These are phyloP conservation scores for Castanea mollissima DNA, from an alignment of 306 rosid species.

Conservation along the genomic window DNA sequence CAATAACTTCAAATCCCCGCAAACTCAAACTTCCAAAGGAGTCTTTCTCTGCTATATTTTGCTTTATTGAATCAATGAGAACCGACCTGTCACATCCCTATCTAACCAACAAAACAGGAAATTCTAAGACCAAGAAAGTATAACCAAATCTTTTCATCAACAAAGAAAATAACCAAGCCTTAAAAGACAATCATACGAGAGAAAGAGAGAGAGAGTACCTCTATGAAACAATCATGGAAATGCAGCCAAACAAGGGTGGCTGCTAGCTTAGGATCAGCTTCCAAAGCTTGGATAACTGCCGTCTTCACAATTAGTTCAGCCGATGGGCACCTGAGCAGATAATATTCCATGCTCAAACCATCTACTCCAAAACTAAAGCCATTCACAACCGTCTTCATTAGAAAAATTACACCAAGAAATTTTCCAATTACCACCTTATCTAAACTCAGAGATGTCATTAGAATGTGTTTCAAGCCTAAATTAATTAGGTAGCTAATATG, in stretches of 20 bases:
- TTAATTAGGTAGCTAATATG: not conserved
- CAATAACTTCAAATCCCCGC: constrained; percentile 82
- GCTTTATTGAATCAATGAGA: constrained; percentile 68
- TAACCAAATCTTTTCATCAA: not conserved
- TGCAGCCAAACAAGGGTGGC: constrained; percentile 79
- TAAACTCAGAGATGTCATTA: constrained; percentile 8
- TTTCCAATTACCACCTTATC: constrained; percentile 31
- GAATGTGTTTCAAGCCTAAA: not conserved
- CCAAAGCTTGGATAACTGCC: constrained; percentile 46
- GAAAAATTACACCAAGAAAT: constrained; percentile 16
- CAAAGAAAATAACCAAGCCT: too few relatives aligned
- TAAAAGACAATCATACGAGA: not conserved
- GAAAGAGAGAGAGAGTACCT: constrained; percentile 36
- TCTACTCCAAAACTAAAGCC: constrained; percentile 30
- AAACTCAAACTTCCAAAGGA: constrained; percentile 88
- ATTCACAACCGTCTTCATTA: constrained; percentile 31
- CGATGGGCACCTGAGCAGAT: constrained; percentile 54
- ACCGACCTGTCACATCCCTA: constrained; percentile 90
- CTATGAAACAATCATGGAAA: constrained; percentile 79
- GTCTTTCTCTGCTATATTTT: constrained; percentile 81
- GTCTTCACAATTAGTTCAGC: constrained; percentile 46
- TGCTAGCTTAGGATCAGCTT: constrained; percentile 61
- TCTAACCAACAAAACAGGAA: not conserved
- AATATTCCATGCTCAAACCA: constrained; percentile 56
- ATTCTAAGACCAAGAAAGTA: not conserved